Conservation (phyloP, 2,329 filamentous ascomycete species). For the Stylonectria norvegica region DNA sequence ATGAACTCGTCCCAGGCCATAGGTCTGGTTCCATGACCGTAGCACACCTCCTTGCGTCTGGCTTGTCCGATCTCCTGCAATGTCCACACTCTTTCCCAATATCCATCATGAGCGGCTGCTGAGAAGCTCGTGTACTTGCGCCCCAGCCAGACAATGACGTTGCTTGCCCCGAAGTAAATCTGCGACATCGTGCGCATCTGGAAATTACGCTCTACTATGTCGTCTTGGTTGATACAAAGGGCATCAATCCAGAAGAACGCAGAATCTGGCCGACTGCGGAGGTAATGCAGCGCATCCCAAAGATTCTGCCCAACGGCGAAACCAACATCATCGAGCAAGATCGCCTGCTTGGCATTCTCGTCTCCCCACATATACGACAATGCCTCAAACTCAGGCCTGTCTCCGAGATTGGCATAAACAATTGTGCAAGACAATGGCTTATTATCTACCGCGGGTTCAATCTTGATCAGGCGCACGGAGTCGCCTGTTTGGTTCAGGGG, state of each 20-base stretch:
- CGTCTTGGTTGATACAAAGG: background rate
- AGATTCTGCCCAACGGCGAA: background rate
- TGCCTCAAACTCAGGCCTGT: background rate
- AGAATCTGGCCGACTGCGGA: background rate
- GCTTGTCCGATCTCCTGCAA: background rate
- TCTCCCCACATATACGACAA: background rate
- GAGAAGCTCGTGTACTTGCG: background rate
- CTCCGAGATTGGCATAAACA: background rate
- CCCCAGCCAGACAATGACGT: background rate
- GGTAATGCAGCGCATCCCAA: too few species aligned
- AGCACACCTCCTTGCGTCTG: background rate
- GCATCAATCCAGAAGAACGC: background rate
- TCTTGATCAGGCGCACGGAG: background rate
- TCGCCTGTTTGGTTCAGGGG: background rate
- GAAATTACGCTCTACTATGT: background rate
- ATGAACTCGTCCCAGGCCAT: background rate
- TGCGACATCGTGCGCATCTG: background rate
- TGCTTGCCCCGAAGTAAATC: background rate
- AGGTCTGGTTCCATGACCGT: background rate
- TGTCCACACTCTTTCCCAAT: background rate
- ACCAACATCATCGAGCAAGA: background rate
- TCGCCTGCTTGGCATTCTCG: background rate
- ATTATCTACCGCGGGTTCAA: background rate
- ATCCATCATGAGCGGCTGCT: background rate
- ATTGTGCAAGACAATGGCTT: background rate